Percentiles rank a stretch among this genome's conserved stretches.
These are phyloP conservation scores for Fraxinus nigra DNA, from an alignment of 305 asterid genomes.

Conservation along the genomic window DNA sequence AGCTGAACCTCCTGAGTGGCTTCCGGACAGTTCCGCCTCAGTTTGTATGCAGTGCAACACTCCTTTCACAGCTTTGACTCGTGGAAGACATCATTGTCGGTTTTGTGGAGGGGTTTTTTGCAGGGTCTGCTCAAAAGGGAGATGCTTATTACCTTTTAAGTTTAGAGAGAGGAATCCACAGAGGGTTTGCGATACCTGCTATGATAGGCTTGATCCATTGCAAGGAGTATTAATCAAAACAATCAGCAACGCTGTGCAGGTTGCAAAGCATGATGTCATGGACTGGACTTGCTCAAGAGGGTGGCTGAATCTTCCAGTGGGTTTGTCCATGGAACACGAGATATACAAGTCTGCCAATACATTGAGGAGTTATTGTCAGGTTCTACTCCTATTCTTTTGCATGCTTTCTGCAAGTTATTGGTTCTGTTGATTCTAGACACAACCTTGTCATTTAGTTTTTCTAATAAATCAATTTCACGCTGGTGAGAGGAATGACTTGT, in stretches of 20 bases:
- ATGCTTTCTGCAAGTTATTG: background rate
- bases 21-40: conserved; percentile 79
- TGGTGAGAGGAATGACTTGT: conserved; percentile 19
- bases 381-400: conserved; percentile 18
- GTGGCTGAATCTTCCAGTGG: conserved; percentile 96
- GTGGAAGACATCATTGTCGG: conserved; percentile 98
- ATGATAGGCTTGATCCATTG: conserved; percentile 93
- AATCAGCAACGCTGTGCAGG: conserved; percentile 84
- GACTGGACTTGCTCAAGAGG: conserved; percentile 97
- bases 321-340: conserved; percentile 94
- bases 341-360: conserved; percentile 80
- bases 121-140: conserved; percentile 87
- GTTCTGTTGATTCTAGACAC: background rate
- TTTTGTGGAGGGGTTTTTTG: conserved; percentile 95
- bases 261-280: conserved; percentile 95
- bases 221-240: conserved; percentile 81
- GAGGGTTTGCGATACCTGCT: conserved; percentile 96
- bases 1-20: conserved; percentile 99
- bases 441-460: conserved; percentile 8
- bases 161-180: conserved; percentile 93
- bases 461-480: conserved; percentile 12
- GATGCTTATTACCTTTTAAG: conserved; percentile 79
- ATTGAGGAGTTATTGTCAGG: conserved; percentile 78
- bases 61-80: conserved; percentile 83
- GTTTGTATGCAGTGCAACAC: conserved; percentile 92